Evolutionary conservation across 768 basidiomycete species (phyloP).

Genomic region (Coprinopsis sp.): DNA sequence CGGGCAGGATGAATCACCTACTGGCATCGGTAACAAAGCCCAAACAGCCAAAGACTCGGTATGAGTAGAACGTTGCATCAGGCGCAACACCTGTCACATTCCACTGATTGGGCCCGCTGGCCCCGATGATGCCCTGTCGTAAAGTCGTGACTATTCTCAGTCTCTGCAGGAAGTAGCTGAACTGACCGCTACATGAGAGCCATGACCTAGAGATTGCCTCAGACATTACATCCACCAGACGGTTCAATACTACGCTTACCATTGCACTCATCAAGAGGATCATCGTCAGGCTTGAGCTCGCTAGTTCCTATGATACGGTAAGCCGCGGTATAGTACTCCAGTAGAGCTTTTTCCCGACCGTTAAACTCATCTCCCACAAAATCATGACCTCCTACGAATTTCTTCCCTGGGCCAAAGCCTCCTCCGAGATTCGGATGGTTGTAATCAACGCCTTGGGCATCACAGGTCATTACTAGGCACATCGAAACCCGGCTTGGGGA

Average conservation of each 20-base stretch:
- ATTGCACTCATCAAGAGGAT: constrained; percentile 52
- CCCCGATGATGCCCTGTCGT: constrained; percentile 54
- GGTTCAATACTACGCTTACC: constrained; percentile 12
- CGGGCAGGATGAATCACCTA: constrained; percentile 20
- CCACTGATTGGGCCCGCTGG: constrained; percentile 54
- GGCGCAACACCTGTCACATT: constrained; percentile 71
- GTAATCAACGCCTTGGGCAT: constrained; percentile 42
- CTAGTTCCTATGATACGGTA: constrained; percentile 30
- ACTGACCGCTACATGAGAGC: constrained; percentile 52
- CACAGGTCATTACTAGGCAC: background rate
- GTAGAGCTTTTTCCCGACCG: constrained; percentile 23
- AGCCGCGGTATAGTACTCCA: background rate
- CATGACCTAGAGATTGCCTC: constrained; percentile 26
- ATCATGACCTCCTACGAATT: constrained; percentile 49
- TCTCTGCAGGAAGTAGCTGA: background rate
- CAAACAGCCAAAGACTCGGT: constrained; percentile 58
- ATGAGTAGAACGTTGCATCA: constrained; percentile 47
- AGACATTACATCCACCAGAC: background rate
- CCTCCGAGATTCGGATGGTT: constrained; percentile 53
- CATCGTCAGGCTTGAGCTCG: constrained; percentile 43
- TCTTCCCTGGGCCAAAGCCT: constrained; percentile 48
- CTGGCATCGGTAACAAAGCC: constrained; percentile 49
- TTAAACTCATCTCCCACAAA: constrained; percentile 53
- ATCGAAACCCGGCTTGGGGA: background rate
- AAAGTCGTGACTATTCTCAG: constrained; percentile 2